Conservation (phyloP, 495 filamentous ascomycete species). For the Lepraria neglecta region DNA sequence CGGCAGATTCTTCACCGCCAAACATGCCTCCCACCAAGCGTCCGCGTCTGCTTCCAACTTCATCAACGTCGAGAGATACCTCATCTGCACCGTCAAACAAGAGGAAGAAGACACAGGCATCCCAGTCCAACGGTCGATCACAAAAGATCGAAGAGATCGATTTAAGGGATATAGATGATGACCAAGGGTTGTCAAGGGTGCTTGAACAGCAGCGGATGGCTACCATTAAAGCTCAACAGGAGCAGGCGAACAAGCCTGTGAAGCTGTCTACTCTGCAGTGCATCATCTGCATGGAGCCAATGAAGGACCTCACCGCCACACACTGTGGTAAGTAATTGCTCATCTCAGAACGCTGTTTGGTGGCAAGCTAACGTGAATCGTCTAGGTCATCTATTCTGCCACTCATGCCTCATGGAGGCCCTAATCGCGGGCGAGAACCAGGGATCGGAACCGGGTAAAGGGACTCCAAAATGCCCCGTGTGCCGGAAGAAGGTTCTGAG, state of each 20-base stretch:
- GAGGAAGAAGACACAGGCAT: slow-evolving; percentile 33
- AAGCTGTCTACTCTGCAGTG: slow-evolving; percentile 59
- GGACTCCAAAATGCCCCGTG: slow-evolving; percentile 36
- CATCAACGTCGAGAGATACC: slow-evolving; percentile 28
- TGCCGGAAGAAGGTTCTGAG: slow-evolving; percentile 42
- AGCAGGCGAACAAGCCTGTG: slow-evolving; percentile 46
- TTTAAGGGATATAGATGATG: slow-evolving; percentile 51
- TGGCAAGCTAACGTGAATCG: not conserved
- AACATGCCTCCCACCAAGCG: slow-evolving; percentile 19
- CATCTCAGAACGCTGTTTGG: slow-evolving; percentile 1
- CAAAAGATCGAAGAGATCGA: slow-evolving; percentile 51
- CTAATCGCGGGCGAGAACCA: slow-evolving; percentile 55
- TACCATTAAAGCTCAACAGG: slow-evolving; percentile 45
- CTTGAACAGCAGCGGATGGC: slow-evolving; percentile 46
- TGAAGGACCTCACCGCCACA: slow-evolving; percentile 66
- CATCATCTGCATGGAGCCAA: slow-evolving; percentile 80
- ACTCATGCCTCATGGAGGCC: slow-evolving; percentile 69
- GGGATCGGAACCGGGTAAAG: slow-evolving; percentile 30
- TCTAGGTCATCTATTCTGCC: slow-evolving; percentile 79
- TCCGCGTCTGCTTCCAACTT: slow-evolving; percentile 11
- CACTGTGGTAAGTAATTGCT: slow-evolving; percentile 63
- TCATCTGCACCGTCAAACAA: slow-evolving; percentile 26
- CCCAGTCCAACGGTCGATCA: slow-evolving; percentile 7
- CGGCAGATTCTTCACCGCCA: slow-evolving; percentile 26
- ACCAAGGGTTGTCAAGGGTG: slow-evolving; percentile 40